Evolutionary conservation across 2,329 filamentous ascomycete species (phyloP), one percentile per base, ranked within the genome.

Genomic region (Biscogniauxia mediterranea): DNA sequence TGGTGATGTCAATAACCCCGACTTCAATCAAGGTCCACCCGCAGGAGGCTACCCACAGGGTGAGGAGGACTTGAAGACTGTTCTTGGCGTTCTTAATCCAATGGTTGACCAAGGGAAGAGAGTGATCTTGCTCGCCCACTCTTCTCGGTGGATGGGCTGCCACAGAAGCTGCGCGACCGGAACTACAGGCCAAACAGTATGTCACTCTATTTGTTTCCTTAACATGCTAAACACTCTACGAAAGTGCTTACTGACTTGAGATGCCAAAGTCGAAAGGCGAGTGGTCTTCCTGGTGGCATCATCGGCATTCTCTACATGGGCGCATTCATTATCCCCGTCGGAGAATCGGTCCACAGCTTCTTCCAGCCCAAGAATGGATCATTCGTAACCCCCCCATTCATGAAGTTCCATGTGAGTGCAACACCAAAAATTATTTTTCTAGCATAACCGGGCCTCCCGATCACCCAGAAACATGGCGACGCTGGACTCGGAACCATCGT

Each of bases 81-180:
- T 68, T 15, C 32, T 68, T 9, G 52, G 32, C 4, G 32, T 66
- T 11, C 28, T 70, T 0, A 5, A 28, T 2, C 59, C 59, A 0
- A 32, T 68, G 57, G 49, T 64, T 5, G 11, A 46, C 15, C 53
- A 68, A n/a, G 65, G 66, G 0, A 75, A 73, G 52, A 63, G 56
- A 3, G 71, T 76, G 7, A 55, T 76, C 1, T 28, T 76, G 0
- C 38, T 74, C 13, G 74, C 57, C 11, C 73, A 76, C 55, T 76
- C 74, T 2, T 68, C 71, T 3, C 73, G 74, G 2, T 72, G n/a
- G 73, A n/a, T 75, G 69, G 65, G 68, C 70, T 1, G 75, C 73
- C 1, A 74, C 73, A 0, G 65, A 77, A 59, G 70, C 66, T 2
- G 71, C 75, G 3, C 56, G 59, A 1, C 69, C 66, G 13, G 69